Conservation (phyloP, 768 basidiomycete genomes). For the Pluteus cervinus region DNA sequence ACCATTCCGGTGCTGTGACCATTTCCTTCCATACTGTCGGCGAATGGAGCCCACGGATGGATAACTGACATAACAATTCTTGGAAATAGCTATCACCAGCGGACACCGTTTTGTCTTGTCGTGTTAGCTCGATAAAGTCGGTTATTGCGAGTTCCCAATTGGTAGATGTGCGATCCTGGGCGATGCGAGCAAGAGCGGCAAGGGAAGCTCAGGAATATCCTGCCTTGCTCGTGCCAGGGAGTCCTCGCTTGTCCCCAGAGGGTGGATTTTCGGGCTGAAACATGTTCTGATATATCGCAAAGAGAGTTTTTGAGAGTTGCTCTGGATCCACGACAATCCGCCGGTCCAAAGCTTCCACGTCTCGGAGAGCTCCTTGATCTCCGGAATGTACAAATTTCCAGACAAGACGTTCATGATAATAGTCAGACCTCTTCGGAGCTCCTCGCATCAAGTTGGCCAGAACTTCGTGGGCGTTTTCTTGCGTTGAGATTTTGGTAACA, state of each 20-base stretch:
- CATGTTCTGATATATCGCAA: constrained; percentile 35
- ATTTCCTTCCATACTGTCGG: too few species aligned
- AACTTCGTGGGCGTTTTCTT: constrained; percentile 35
- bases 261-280: constrained; percentile 35
- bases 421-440: too few species aligned
- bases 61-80: constrained; percentile 31
- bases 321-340: constrained; percentile 15
- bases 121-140: constrained; percentile 20
- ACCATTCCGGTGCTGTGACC: constrained; percentile 3
- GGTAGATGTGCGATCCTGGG: constrained; percentile 26
- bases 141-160: constrained; percentile 41
- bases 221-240: too few species aligned
- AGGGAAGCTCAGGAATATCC: constrained; percentile 48
- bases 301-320: constrained; percentile 32
- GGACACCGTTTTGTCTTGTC: constrained; percentile 14
- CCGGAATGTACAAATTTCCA: constrained; percentile 25
- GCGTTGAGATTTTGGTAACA: constrained; percentile 32
- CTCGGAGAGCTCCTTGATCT: not conserved
- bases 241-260: constrained; percentile 7
- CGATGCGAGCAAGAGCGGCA: constrained; percentile 33
- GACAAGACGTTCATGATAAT: constrained; percentile 30
- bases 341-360: too few species aligned
- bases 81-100: constrained; percentile 26
- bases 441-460: constrained; percentile 4
- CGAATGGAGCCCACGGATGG: too few species aligned